A percentile compares a stretch with the other conserved stretches of the same genome.
phyloP scores from a whole-genome alignment of 371 early-diverging fungal genomes.

The Basidiobolus meristosporus region DNA sequence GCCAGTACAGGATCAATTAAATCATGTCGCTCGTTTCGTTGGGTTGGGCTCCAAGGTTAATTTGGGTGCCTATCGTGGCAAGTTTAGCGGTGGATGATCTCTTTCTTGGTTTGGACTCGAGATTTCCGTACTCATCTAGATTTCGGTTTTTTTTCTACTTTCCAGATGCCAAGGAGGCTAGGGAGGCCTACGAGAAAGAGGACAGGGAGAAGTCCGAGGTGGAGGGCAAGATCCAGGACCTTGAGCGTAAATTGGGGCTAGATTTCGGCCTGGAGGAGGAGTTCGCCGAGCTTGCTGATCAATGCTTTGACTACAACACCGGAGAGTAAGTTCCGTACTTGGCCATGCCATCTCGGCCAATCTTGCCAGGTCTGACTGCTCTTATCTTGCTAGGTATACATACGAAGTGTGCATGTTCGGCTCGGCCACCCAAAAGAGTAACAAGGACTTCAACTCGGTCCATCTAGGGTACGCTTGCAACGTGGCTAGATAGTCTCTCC shows the following conservation, averaged over 20 bases:
- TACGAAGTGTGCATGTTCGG: conserved; percentile 73
- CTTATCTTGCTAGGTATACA: conserved; percentile 25
- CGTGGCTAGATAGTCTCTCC: background rate
- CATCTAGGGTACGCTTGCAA: conserved; percentile 39
- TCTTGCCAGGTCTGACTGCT: background rate
- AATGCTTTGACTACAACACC: conserved; percentile 44
- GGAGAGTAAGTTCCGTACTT: conserved; percentile 37
- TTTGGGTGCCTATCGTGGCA: background rate
- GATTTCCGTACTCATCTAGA: background rate
- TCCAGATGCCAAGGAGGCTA: conserved; percentile 7
- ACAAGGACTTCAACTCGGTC: conserved; percentile 24
- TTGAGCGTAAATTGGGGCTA: conserved; percentile 6
- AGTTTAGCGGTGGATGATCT: background rate
- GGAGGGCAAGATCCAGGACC: conserved; percentile 12
- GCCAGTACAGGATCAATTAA: background rate
- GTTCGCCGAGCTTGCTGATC: conserved; percentile 34
- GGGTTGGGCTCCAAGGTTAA: too few species aligned
- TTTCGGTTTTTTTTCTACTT: background rate
- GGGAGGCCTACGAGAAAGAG: conserved; percentile 10
- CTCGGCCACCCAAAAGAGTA: conserved; percentile 47
- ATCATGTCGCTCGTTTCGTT: too few species aligned
- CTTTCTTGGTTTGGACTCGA: background rate
- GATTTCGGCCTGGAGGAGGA: conserved; percentile 39
- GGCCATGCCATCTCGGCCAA: background rate
- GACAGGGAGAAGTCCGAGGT: conserved; percentile 1